Evolutionary conservation across 768 basidiomycete genomes (phyloP).

Genomic region (Russula emetica): DNA sequence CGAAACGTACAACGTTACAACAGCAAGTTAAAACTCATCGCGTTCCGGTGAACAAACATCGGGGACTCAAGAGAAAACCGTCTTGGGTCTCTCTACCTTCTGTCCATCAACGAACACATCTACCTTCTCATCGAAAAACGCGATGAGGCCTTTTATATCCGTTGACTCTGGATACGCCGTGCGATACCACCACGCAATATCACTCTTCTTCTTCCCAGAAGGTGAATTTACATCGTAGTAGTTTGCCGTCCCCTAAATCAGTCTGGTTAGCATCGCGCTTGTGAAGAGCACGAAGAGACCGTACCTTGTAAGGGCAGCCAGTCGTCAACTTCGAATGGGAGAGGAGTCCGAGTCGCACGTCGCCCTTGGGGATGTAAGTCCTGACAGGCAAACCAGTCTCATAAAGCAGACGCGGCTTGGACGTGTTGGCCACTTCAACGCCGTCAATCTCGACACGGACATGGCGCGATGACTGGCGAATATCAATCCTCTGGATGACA

Average conservation of each 20-base stretch:
- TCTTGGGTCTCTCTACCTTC: conserved; percentile 40
- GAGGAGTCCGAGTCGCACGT: conserved; percentile 50
- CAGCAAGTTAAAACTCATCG: neutral
- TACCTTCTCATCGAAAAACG: conserved; percentile 65
- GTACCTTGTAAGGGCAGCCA: conserved; percentile 63
- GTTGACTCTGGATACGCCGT: conserved; percentile 49
- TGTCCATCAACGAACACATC: conserved; percentile 58
- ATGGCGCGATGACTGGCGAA: conserved; percentile 56
- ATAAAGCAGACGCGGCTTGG: conserved; percentile 49
- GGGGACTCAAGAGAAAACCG: neutral
- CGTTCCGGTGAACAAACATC: neutral
- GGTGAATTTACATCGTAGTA: conserved; percentile 52
- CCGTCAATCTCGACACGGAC: conserved; percentile 57
- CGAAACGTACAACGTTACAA: neutral
- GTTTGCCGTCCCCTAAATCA: conserved; percentile 50
- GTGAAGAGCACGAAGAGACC: conserved; percentile 13
- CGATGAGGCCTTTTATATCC: conserved; percentile 47
- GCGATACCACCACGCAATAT: conserved; percentile 64
- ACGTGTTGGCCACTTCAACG: conserved; percentile 58
- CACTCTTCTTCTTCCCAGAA: conserved; percentile 40
- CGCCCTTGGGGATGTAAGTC: conserved; percentile 57
- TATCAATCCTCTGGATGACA: conserved; percentile 50
- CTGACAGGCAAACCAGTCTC: conserved; percentile 56
- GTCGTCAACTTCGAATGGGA: conserved; percentile 44
- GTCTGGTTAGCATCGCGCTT: neutral